Conservation (phyloP, 2,329 filamentous ascomycete species). For the Thermothelomyces thermophilus region DNA sequence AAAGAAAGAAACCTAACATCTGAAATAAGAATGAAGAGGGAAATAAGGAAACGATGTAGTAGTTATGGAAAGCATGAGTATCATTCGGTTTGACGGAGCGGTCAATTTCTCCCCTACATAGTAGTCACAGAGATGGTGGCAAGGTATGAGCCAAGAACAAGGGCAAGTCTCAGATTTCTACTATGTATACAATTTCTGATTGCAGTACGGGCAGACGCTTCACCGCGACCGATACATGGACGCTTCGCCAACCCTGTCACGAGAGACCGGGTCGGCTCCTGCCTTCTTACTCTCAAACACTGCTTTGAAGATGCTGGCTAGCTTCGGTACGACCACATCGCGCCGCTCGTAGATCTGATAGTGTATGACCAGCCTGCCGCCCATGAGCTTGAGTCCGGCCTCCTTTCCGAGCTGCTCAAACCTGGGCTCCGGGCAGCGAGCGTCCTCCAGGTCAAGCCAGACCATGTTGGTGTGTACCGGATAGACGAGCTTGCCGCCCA, state of each 20-base stretch:
- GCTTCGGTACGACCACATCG: conserved; percentile 51
- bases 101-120: too few species aligned
- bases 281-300: conserved; percentile 26
- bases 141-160: too few species aligned
- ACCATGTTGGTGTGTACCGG: conserved; percentile 89
- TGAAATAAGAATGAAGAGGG: too few species aligned
- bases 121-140: too few species aligned
- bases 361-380: conserved; percentile 41
- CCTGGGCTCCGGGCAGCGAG: conserved; percentile 38
- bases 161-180: too few species aligned
- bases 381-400: conserved; percentile 37
- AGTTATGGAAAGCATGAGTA: too few species aligned
- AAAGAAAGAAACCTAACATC: too few species aligned
- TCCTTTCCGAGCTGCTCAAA: conserved; percentile 37
- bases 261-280: background rate
- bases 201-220: too few species aligned
- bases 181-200: background rate
- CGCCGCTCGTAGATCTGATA: conserved; percentile 56
- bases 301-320: conserved; percentile 49
- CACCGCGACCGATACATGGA: conserved; percentile 22
- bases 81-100: too few species aligned
- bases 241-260: conserved; percentile 4
- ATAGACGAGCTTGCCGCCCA: conserved; percentile 61
- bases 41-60: too few species aligned
- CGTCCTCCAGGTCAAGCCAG: conserved; percentile 67